phyloP scores from a whole-genome alignment of 768 basidiomycete genomes.

The Zangia roseola region DNA sequence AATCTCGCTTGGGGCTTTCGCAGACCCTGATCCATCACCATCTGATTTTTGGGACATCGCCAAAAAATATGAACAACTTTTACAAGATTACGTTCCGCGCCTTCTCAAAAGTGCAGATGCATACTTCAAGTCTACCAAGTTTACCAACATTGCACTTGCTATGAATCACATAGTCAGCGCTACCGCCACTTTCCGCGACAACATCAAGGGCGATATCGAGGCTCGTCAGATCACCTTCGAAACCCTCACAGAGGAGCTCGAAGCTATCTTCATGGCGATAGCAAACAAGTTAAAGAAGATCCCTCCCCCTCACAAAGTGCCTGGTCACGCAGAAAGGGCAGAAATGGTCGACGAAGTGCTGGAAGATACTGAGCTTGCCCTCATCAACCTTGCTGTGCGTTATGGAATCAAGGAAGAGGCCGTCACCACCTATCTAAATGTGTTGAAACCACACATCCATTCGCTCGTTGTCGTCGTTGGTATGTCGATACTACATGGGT shows the following conservation, averaged over 20 bases:
- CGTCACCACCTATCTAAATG: neutral
- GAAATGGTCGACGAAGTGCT: conserved; percentile 2
- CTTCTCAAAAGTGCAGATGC: conserved; percentile 1
- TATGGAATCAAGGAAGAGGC: neutral
- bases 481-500: neutral
- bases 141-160: conserved; percentile 1
- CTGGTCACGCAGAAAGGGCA: conserved; percentile 3
- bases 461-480: neutral
- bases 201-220: conserved; percentile 8
- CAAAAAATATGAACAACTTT: neutral
- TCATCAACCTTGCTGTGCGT: neutral
- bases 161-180: conserved; percentile 11
- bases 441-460: neutral
- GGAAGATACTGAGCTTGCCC: neutral
- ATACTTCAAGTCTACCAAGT: conserved; percentile 3
- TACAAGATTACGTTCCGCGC: conserved; percentile 3
- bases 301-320: neutral
- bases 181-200: conserved; percentile 12
- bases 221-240: conserved; percentile 6
- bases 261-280: conserved; percentile 4
- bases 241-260: conserved; percentile 9
- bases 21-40: neutral
- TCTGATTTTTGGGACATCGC: conserved; percentile 14
- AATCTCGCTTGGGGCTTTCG: neutral
- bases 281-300: conserved; percentile 2